Evolutionary conservation across 208 protist species (phyloP).

Genomic region (Angomonas deanei): DNA sequence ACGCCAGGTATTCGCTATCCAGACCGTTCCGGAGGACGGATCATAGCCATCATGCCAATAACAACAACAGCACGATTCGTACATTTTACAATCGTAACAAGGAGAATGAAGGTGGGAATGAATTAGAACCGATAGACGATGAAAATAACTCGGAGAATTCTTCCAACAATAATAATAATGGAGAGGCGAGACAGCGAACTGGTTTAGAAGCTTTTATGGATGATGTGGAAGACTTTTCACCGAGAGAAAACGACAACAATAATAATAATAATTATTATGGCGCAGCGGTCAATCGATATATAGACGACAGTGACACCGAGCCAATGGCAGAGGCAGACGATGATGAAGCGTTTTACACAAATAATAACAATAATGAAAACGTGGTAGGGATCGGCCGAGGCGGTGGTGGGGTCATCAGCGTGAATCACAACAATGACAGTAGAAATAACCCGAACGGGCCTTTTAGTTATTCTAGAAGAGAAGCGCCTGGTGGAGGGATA

Average conservation of each 20-base stretch:
- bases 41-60: not conserved
- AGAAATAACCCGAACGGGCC: not conserved
- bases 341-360: not conserved
- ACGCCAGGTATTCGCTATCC: constrained; percentile 4
- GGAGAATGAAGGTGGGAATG: too few relatives aligned
- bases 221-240: not conserved
- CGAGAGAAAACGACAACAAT: not conserved
- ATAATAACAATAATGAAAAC: too few relatives aligned
- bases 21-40: constrained; percentile 4
- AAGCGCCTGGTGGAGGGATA: not conserved
- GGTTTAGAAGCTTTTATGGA: not conserved
- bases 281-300: not conserved
- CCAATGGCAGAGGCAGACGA: not conserved
- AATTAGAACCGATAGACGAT: too few relatives aligned
- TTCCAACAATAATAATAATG: not conserved
- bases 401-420: not conserved
- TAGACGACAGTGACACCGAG: not conserved
- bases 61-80: too few relatives aligned
- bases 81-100: too few relatives aligned
- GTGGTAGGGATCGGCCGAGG: not conserved
- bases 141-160: not conserved
- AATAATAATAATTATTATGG: constrained; percentile 1
- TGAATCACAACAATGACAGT: not conserved
- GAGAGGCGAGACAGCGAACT: not conserved
- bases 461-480: not conserved